Percentiles rank a stretch among this genome's conserved stretches.
Evolutionary conservation across 495 filamentous ascomycete genomes (phyloP).

Genomic region (Symbiotaphrina buchneri): DNA sequence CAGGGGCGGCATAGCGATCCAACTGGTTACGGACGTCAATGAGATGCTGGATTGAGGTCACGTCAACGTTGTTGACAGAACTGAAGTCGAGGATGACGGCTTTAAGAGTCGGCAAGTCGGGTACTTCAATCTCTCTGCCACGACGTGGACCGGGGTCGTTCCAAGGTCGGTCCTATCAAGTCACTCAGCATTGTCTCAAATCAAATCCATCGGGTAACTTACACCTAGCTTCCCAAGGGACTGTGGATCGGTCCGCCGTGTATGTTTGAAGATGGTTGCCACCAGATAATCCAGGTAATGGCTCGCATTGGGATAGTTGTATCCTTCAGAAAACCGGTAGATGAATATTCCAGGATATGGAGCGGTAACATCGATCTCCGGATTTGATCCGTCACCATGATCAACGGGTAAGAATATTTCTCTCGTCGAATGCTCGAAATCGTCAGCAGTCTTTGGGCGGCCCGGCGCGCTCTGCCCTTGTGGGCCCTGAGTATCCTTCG

Average conservation of each 20-base stretch:
- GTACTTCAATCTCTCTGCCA: conserved; percentile 24
- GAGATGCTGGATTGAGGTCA: conserved; percentile 82
- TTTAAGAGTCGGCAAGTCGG: conserved; percentile 50
- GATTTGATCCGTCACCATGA: conserved; percentile 79
- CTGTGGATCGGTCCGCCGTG: conserved; percentile 52
- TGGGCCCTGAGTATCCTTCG: conserved; percentile 7
- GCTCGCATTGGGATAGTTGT: conserved; percentile 88
- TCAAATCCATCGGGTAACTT: conserved; percentile 4
- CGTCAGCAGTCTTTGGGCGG: conserved; percentile 9
- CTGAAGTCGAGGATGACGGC: conserved; percentile 91
- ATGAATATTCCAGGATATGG: conserved; percentile 94
- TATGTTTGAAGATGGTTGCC: conserved; percentile 45
- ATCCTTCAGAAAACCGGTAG: conserved; percentile 90
- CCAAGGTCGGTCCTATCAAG: conserved; percentile 60
- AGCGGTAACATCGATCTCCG: conserved; percentile 49
- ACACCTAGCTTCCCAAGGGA: conserved; percentile 36
- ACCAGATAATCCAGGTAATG: conserved; percentile 76
- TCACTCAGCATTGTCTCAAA: conserved; percentile 3
- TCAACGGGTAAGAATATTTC: conserved; percentile 83
- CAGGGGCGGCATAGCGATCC: conserved; percentile 65
- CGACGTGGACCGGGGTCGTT: conserved; percentile 71
- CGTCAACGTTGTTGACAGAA: conserved; percentile 89
- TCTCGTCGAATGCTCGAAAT: too few species aligned
- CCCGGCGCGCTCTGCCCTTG: conserved; percentile 4
- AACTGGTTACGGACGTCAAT: conserved; percentile 97